Evolutionary conservation across 169 alveolate species (phyloP).

Genomic region (Plasmodium knowlesi): DNA sequence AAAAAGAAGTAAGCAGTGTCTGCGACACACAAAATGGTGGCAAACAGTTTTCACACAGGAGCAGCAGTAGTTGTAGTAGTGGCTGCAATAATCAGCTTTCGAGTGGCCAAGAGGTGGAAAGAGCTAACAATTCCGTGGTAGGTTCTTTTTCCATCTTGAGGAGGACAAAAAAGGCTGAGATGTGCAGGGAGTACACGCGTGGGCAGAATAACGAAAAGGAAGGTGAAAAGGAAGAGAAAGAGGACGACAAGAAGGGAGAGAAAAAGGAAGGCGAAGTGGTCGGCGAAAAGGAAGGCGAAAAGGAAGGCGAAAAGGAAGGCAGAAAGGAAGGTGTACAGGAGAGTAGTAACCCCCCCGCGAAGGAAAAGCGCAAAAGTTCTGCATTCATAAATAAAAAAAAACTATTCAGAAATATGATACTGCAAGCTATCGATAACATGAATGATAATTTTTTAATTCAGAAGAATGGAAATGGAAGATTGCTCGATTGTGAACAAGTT

Average conservation of each 20-base stretch:
- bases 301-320: no score
- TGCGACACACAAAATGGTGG: not conserved
- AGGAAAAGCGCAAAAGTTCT: slow-evolving; percentile 8
- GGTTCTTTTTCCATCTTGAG: not conserved
- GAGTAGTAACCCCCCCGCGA: not conserved
- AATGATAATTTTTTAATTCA: slow-evolving; percentile 16
- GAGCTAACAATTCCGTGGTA: not conserved
- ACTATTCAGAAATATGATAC: slow-evolving; percentile 12
- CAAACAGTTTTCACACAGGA: not conserved
- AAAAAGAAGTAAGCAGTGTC: not conserved
- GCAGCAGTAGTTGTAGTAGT: not conserved
- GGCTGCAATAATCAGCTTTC: not conserved
- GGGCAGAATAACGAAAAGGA: not conserved
- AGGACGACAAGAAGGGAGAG: no score
- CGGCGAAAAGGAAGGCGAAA: not conserved
- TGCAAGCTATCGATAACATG: slow-evolving; percentile 45
- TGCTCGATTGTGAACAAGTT: slow-evolving; percentile 1
- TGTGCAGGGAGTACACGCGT: not conserved
- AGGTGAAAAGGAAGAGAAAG: not conserved
- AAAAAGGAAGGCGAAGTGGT: not conserved
- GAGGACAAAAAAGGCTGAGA: not conserved
- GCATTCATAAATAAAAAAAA: slow-evolving; percentile 35
- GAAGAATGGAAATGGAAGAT: not conserved
- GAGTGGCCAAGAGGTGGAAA: not conserved
- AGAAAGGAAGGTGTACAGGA: not conserved